Conservation (phyloP, 202 grass and related monocot species). For the Brachypodium distachyon region DNA sequence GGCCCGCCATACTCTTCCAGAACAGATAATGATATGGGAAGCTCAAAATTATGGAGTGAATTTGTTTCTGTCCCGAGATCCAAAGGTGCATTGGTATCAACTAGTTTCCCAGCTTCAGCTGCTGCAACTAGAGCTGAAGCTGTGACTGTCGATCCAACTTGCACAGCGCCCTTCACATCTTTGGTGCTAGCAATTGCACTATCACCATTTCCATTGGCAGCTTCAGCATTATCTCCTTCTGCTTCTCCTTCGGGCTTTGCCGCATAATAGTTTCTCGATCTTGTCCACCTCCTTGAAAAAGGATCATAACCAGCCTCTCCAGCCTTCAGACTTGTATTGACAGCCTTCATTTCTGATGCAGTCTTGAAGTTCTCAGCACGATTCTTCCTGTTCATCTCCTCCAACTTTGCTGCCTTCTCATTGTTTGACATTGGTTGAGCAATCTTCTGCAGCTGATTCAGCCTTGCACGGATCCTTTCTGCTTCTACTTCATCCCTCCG, state of each 20-base stretch:
- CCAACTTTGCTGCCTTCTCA: conserved; percentile 81
- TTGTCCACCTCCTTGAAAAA: conserved; percentile 95
- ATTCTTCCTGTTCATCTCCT: conserved; percentile 94
- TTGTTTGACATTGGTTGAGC: conserved; percentile 38
- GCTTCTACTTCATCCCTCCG: conserved; percentile 51
- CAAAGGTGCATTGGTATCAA: conserved; percentile 85
- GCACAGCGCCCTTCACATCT: conserved; percentile 23
- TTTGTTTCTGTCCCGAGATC: conserved; percentile 75
- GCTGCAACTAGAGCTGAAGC: conserved; percentile 71
- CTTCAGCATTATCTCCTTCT: conserved; percentile 34
- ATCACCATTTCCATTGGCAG: conserved; percentile 5
- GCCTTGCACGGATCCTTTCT: conserved; percentile 56
- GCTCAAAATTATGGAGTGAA: conserved; percentile 71
- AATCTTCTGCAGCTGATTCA: conserved; percentile 56
- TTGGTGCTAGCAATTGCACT: conserved; percentile 2
- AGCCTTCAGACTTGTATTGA: conserved; percentile 73
- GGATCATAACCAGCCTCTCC: conserved; percentile 98
- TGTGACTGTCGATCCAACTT: conserved; percentile 47
- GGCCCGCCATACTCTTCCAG: conserved; percentile 62
- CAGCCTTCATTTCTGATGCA: conserved; percentile 86
- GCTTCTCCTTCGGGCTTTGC: conserved; percentile 35
- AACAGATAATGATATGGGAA: conserved; percentile 62
- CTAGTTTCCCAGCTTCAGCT: conserved; percentile 75
- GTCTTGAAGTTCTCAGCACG: conserved; percentile 92
- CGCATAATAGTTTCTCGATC: conserved; percentile 81